A percentile compares a stretch with the other conserved stretches of the same genome.
These are phyloP conservation scores for Medicago lupulina DNA, from an alignment of 306 rosid genomes.

Conservation along the genomic window DNA sequence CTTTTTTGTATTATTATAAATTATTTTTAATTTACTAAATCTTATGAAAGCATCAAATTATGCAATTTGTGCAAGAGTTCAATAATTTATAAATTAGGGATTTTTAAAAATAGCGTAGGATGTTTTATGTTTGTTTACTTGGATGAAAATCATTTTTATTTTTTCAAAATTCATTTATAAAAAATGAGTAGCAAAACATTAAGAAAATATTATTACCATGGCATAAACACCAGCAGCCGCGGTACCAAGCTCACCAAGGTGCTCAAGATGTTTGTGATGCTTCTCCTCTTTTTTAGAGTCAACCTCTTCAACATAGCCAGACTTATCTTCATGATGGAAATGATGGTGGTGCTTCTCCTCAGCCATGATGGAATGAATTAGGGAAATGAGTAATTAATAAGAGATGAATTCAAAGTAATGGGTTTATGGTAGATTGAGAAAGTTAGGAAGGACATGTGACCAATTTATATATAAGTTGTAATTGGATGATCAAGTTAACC, in stretches of 20 bases:
- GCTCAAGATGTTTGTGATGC: slow-evolving; percentile 76
- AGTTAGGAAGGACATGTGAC: slow-evolving; percentile 1
- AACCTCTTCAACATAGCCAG: slow-evolving; percentile 36
- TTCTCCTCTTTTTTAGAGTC: slow-evolving; percentile 75
- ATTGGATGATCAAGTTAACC: neutral
- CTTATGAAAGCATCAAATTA: too few species aligned
- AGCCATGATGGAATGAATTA: slow-evolving; percentile 49
- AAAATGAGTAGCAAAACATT: neutral
- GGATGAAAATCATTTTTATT: too few species aligned
- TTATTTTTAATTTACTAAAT: too few species aligned
- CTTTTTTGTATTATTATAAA: too few species aligned
- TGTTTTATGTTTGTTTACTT: too few species aligned
- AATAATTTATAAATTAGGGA: too few species aligned
- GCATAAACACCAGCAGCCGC: slow-evolving; percentile 73
- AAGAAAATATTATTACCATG: slow-evolving; percentile 49
- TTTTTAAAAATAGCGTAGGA: too few species aligned
- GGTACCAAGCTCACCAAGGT: slow-evolving; percentile 58
- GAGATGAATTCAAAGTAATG: neutral
- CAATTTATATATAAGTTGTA: slow-evolving; percentile 51
- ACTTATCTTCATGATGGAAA: slow-evolving; percentile 52
- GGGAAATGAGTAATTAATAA: neutral
- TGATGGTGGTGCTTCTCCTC: slow-evolving; percentile 63
- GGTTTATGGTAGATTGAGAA: slow-evolving; percentile 22
- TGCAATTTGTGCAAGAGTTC: too few species aligned
- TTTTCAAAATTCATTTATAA: too few species aligned